Conservation (phyloP, 2,329 filamentous ascomycete genomes). For the Rutstroemia sp. region DNA sequence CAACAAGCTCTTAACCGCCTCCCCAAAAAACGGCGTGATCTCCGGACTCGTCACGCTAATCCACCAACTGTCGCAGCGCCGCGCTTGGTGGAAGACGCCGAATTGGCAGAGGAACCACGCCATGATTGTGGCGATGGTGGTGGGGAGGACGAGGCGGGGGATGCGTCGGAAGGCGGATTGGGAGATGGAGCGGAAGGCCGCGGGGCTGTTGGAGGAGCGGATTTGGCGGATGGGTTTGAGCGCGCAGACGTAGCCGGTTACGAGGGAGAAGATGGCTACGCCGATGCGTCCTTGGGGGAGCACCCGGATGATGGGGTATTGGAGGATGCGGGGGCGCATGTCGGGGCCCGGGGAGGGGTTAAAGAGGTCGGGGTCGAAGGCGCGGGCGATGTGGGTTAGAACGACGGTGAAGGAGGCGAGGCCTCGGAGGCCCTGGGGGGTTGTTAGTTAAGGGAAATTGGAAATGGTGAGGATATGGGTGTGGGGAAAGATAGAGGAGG, state of each 20-base stretch:
- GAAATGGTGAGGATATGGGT: neutral
- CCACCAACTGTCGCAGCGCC: conserved; percentile 53
- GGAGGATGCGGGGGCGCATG: conserved; percentile 41
- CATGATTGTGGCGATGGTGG: conserved; percentile 44
- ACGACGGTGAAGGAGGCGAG: conserved; percentile 48
- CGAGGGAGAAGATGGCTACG: conserved; percentile 59
- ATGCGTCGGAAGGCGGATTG: conserved; percentile 51
- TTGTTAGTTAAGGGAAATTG: neutral
- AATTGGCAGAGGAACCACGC: conserved; percentile 49
- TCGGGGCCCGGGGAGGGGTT: conserved; percentile 38
- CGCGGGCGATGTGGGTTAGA: conserved; percentile 45
- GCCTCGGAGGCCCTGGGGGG: conserved; percentile 44
- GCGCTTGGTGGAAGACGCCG: conserved; percentile 48
- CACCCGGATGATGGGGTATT: conserved; percentile 52
- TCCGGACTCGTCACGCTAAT: conserved; percentile 42
- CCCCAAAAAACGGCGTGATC: conserved; percentile 33
- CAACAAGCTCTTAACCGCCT: conserved; percentile 38
- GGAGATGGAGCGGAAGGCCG: conserved; percentile 45
- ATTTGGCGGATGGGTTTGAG: conserved; percentile 51
- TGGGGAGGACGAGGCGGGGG: conserved; percentile 50
- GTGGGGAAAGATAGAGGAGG: neutral
- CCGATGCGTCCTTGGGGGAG: conserved; percentile 54
- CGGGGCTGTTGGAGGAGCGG: conserved; percentile 45
- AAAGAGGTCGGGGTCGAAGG: conserved; percentile 44
- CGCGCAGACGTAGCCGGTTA: conserved; percentile 57